Percentiles rank a stretch among this genome's conserved stretches.
phyloP scores from a whole-genome alignment of 306 rosid species.

The Mimosa pudica region DNA sequence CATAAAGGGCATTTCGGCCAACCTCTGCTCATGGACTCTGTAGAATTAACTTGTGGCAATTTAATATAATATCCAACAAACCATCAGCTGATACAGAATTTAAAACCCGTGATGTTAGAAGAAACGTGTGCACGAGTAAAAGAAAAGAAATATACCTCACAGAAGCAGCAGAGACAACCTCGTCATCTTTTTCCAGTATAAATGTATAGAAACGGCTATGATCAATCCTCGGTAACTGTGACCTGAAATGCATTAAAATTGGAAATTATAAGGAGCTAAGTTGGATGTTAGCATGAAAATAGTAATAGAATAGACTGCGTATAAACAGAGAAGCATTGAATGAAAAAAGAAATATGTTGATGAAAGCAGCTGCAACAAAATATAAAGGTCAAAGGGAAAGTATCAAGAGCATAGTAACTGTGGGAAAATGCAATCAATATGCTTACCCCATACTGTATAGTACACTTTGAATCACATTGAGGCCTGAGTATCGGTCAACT shows the following conservation, averaged over 20 bases:
- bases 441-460: slow-evolving; percentile 39
- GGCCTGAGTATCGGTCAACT: slow-evolving; percentile 29
- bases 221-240: slow-evolving; percentile 41
- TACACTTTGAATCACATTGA: slow-evolving; percentile 33
- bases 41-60: not conserved
- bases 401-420: not conserved
- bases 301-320: not conserved
- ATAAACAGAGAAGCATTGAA: not conserved
- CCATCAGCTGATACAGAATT: not conserved
- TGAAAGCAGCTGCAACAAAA: not conserved
- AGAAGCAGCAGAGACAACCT: slow-evolving; percentile 41
- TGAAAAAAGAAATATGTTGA: not conserved
- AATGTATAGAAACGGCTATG: slow-evolving; percentile 43
- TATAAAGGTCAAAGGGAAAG: not conserved
- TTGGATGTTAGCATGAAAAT: not conserved
- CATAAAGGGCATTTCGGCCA: slow-evolving; percentile 45
- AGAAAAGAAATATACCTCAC: slow-evolving; percentile 37
- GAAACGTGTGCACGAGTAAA: not conserved
- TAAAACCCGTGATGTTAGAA: not conserved
- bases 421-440: not conserved
- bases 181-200: slow-evolving; percentile 44
- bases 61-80: not conserved
- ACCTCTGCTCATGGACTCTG: slow-evolving; percentile 40
- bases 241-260: slow-evolving; percentile 23
- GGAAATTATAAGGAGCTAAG: not conserved